Conservation (phyloP, 176 grass and related monocot genomes). For the Urochloa ruziziensis region DNA sequence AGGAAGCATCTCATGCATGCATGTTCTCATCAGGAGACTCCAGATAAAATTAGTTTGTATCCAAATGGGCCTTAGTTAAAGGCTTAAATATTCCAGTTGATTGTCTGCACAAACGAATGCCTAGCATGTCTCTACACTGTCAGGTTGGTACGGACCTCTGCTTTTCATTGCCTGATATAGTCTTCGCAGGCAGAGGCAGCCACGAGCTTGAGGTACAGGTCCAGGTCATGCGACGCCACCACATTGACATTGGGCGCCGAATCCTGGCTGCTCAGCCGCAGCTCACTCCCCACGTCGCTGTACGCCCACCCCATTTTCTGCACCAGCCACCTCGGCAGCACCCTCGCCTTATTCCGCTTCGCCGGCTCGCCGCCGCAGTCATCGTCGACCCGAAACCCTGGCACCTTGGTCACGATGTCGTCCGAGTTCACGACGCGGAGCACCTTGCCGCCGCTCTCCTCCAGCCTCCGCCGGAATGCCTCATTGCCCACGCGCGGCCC, state of each 20-base stretch:
- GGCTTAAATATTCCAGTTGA: neutral
- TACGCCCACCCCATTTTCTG: constrained; percentile 56
- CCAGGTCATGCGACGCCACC: constrained; percentile 49
- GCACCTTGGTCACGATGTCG: constrained; percentile 59
- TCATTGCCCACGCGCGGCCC: constrained; percentile 54
- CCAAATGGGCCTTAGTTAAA: neutral
- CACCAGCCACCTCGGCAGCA: constrained; percentile 42
- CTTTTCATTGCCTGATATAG: neutral
- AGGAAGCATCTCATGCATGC: neutral
- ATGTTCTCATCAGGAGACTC: neutral
- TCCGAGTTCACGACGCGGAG: constrained; percentile 48
- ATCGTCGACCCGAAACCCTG: constrained; percentile 10
- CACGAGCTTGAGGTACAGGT: constrained; percentile 53
- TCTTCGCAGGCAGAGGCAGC: constrained; percentile 31
- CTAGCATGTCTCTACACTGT: neutral
- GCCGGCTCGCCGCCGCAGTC: neutral
- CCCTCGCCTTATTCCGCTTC: neutral
- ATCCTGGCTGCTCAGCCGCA: constrained; percentile 25
- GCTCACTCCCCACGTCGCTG: constrained; percentile 52
- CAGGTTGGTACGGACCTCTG: neutral
- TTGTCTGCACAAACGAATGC: neutral
- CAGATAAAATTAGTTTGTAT: neutral
- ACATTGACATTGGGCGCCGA: constrained; percentile 20
- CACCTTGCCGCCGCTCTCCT: constrained; percentile 48
- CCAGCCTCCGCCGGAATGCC: constrained; percentile 39